phyloP scores from a whole-genome alignment of 768 basidiomycete species.

The Hericium rajendrae region DNA sequence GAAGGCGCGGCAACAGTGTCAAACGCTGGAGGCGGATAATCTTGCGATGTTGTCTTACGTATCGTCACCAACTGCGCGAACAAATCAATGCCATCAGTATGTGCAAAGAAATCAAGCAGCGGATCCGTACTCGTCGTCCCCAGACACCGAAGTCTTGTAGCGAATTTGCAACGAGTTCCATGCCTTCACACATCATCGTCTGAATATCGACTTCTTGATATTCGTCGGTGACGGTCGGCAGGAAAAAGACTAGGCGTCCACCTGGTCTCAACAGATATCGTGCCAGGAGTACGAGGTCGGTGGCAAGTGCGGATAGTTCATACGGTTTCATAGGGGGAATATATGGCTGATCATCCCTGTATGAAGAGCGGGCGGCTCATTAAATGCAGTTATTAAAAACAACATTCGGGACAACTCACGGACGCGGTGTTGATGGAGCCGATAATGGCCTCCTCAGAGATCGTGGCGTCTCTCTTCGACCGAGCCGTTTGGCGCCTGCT shows the following conservation, averaged over 20 bases:
- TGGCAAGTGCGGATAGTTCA: constrained; percentile 74
- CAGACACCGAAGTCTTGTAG: constrained; percentile 91
- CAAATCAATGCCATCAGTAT: not conserved
- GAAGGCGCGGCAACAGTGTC: not conserved
- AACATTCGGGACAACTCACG: constrained; percentile 27
- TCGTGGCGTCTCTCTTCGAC: constrained; percentile 43
- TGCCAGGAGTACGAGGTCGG: constrained; percentile 73
- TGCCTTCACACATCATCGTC: constrained; percentile 70
- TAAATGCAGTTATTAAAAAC: not conserved
- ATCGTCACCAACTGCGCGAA: constrained; percentile 75
- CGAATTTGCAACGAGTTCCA: constrained; percentile 83
- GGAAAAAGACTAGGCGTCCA: constrained; percentile 91
- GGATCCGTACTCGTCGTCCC: constrained; percentile 73
- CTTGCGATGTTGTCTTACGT: constrained; percentile 46
- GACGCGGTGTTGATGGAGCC: constrained; percentile 17
- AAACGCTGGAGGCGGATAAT: constrained; percentile 48
- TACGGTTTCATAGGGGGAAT: constrained; percentile 89
- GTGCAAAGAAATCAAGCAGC: not conserved
- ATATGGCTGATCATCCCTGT: constrained; percentile 57
- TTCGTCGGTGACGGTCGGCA: constrained; percentile 86
- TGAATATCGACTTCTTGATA: constrained; percentile 84
- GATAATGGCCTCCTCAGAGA: constrained; percentile 13
- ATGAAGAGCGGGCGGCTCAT: not conserved
- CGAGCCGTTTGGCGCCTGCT: constrained; percentile 76
- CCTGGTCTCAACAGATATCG: constrained; percentile 77